Percentiles rank a stretch among this genome's conserved stretches.
phyloP scores from a whole-genome alignment of 164 flowering plant genomes.

The Warburgia ugandensis region DNA sequence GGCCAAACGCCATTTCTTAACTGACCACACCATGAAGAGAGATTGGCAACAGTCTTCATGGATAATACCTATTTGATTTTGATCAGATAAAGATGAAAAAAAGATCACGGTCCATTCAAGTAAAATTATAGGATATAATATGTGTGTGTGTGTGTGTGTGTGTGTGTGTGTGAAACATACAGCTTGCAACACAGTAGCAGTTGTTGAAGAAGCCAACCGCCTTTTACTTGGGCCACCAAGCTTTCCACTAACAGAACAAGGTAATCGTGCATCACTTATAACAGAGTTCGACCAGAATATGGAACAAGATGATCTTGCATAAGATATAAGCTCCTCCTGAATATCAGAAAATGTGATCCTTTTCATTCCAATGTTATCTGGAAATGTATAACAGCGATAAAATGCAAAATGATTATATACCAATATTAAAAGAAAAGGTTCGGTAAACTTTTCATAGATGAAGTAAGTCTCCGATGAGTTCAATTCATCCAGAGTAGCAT shows the following conservation, averaged over 20 bases:
- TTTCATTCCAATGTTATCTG: neutral
- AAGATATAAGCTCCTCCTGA: slow-evolving; percentile 67
- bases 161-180: too few species aligned
- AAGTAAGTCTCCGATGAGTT: slow-evolving; percentile 13
- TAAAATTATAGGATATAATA: too few species aligned
- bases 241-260: slow-evolving; percentile 72
- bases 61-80: slow-evolving; percentile 12
- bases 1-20: slow-evolving; percentile 20
- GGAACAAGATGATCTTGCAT: slow-evolving; percentile 48
- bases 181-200: slow-evolving; percentile 66
- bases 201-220: slow-evolving; percentile 47
- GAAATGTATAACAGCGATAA: neutral
- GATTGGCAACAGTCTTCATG: slow-evolving; percentile 46
- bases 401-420: slow-evolving; percentile 23
- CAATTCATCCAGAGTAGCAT: slow-evolving; percentile 12
- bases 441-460: slow-evolving; percentile 30
- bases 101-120: neutral
- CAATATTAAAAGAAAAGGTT: slow-evolving; percentile 39
- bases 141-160: too few species aligned
- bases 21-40: slow-evolving; percentile 49
- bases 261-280: slow-evolving; percentile 29
- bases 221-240: slow-evolving; percentile 98
- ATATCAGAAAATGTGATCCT: slow-evolving; percentile 4
- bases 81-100: neutral
- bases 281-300: slow-evolving; percentile 44